Evolutionary conservation across 352 stramenopile genomes (phyloP).

Genomic region (Aphanomyces cochlioides): DNA sequence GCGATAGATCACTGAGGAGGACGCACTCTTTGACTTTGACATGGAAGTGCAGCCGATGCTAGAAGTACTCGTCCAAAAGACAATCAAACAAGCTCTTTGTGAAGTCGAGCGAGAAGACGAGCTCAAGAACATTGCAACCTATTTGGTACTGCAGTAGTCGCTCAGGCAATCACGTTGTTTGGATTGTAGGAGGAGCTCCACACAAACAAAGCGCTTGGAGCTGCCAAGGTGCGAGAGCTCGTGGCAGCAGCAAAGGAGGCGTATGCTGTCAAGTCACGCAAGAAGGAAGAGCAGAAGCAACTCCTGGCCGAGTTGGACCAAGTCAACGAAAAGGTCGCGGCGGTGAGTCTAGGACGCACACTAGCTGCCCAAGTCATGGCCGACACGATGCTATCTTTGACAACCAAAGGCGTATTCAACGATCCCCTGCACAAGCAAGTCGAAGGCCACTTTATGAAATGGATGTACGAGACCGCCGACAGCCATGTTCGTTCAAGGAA

Average conservation of each 20-base stretch:
- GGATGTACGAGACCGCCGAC: slow-evolving; percentile 20
- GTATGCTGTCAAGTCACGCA: slow-evolving; percentile 48
- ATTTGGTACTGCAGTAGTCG: neutral
- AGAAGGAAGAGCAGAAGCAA: slow-evolving; percentile 45
- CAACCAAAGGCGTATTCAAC: slow-evolving; percentile 61
- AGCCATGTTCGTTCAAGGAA: neutral
- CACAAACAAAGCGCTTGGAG: slow-evolving; percentile 44
- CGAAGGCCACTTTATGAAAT: slow-evolving; percentile 16
- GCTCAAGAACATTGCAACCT: slow-evolving; percentile 41
- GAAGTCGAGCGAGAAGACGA: slow-evolving; percentile 79
- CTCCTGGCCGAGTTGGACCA: slow-evolving; percentile 40
- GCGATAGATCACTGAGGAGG: slow-evolving; percentile 60
- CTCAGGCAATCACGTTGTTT: neutral
- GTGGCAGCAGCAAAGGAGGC: slow-evolving; percentile 52
- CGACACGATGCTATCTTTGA: slow-evolving; percentile 36
- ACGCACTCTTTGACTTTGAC: slow-evolving; percentile 80
- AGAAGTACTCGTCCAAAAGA: slow-evolving; percentile 77
- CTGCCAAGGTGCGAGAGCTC: slow-evolving; percentile 43
- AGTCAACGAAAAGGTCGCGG: slow-evolving; percentile 56
- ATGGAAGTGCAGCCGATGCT: slow-evolving; percentile 68
- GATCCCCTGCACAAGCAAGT: slow-evolving; percentile 55
- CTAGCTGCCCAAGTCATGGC: slow-evolving; percentile 44
- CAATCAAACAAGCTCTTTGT: slow-evolving; percentile 62
- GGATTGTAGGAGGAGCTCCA: slow-evolving; percentile 42
- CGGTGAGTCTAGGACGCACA: slow-evolving; percentile 52